Conservation (phyloP, 176 grass and related monocot genomes). For the Tuctoria greenei region DNA sequence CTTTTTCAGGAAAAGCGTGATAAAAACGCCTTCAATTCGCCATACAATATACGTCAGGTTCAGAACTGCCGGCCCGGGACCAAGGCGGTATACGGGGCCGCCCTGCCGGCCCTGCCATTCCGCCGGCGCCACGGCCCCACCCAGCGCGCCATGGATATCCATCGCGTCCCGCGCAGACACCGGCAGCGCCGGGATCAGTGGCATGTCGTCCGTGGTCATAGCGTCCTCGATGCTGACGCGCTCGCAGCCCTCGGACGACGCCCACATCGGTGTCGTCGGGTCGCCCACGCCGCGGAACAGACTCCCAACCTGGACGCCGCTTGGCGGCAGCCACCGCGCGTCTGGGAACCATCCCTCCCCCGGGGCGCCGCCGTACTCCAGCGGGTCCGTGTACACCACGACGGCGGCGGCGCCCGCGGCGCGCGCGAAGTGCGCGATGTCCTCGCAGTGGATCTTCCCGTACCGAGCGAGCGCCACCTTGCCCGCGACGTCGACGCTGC, state of each 20-base stretch:
- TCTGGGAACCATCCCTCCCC: slow-evolving; percentile 48
- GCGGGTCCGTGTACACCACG: slow-evolving; percentile 70
- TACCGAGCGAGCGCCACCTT: slow-evolving; percentile 62
- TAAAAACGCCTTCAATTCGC: neutral
- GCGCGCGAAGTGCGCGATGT: slow-evolving; percentile 61
- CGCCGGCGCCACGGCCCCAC: slow-evolving; percentile 56
- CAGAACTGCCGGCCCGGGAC: slow-evolving; percentile 66
- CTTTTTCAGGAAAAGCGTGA: neutral
- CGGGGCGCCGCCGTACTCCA: slow-evolving; percentile 51
- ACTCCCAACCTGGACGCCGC: slow-evolving; percentile 72
- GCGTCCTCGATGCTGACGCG: slow-evolving; percentile 57
- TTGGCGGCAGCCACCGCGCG: slow-evolving; percentile 64
- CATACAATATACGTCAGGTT: slow-evolving; percentile 74
- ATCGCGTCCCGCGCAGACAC: slow-evolving; percentile 68
- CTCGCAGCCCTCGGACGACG: slow-evolving; percentile 63
- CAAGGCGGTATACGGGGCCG: slow-evolving; percentile 56
- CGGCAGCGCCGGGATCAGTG: slow-evolving; percentile 63
- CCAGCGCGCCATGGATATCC: slow-evolving; percentile 48
- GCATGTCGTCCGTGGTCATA: slow-evolving; percentile 57
- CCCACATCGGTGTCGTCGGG: slow-evolving; percentile 79
- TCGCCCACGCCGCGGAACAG: slow-evolving; percentile 57
- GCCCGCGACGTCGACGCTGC: slow-evolving; percentile 52
- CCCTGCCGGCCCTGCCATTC: slow-evolving; percentile 67
- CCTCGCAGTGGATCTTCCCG: slow-evolving; percentile 78
- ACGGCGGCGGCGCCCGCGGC: slow-evolving; percentile 54